Percentiles rank a stretch among this genome's conserved stretches.
These are phyloP conservation scores for Candida yuanshanica DNA, from an alignment of 805 yeast genomes.

Conservation along the genomic window DNA sequence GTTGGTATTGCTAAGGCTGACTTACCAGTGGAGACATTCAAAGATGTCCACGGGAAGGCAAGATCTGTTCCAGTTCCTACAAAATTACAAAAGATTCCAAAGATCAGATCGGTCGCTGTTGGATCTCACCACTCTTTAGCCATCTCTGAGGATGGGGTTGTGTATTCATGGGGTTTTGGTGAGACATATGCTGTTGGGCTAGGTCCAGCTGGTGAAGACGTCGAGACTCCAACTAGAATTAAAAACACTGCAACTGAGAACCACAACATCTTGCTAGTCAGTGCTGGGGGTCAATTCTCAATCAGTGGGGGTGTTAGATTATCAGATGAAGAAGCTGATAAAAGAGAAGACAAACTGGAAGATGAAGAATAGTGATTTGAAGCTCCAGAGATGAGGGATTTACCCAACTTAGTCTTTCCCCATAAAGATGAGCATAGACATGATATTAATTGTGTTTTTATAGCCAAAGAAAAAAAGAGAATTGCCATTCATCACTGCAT, in stretches of 20 bases:
- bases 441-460: too few species aligned
- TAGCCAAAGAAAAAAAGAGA: too few species aligned
- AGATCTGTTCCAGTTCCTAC: constrained; percentile 88
- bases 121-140: constrained; percentile 95
- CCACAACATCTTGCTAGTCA: constrained; percentile 62
- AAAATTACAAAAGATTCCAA: constrained; percentile 51
- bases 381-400: too few species aligned
- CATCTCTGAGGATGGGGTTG: constrained; percentile 74
- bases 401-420: too few species aligned
- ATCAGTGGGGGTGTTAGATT: constrained; percentile 70
- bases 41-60: constrained; percentile 72
- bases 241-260: constrained; percentile 89
- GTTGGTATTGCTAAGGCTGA: constrained; percentile 67
- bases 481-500: too few species aligned
- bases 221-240: constrained; percentile 82
- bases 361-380: constrained; percentile 38
- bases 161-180: constrained; percentile 96
- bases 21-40: constrained; percentile 68
- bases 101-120: constrained; percentile 55
- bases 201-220: constrained; percentile 84
- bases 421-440: too few species aligned
- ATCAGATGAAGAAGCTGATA: constrained; percentile 34
- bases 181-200: constrained; percentile 95
- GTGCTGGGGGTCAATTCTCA: constrained; percentile 97
- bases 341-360: constrained; percentile 44